Evolutionary conservation across 306 rosid species (phyloP).

Genomic region (Inga laurina): DNA sequence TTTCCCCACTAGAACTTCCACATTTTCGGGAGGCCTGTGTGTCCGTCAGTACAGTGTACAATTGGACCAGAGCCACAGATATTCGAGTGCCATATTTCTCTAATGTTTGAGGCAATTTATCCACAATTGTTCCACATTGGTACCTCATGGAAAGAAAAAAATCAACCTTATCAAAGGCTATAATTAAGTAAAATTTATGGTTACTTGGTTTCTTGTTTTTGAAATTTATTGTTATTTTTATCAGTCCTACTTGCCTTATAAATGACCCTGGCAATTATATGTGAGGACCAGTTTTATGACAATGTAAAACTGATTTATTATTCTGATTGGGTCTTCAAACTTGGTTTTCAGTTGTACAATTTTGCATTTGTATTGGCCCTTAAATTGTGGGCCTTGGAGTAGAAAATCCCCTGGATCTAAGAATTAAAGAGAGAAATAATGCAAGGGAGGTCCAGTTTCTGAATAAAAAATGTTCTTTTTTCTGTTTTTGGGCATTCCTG

Average conservation of each 20-base stretch:
- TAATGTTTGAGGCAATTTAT: not conserved
- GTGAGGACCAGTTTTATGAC: not conserved
- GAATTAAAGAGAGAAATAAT: not conserved
- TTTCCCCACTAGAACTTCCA: not conserved
- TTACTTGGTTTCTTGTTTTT: not conserved
- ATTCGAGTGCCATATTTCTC: not conserved
- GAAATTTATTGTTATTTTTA: not conserved
- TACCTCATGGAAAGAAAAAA: not conserved
- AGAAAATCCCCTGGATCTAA: not conserved
- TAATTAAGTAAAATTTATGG: not conserved
- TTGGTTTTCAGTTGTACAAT: not conserved
- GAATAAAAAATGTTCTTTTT: not conserved
- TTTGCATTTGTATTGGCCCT: not conserved
- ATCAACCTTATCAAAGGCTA: not conserved
- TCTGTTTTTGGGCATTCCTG: not conserved
- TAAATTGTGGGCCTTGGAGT: not conserved
- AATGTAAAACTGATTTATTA: not conserved
- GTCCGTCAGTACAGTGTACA: not conserved
- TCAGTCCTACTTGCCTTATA: not conserved
- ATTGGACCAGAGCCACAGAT: not conserved
- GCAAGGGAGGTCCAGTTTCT: constrained; percentile 8
- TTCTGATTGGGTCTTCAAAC: not conserved
- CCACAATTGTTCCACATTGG: not conserved
- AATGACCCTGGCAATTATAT: not conserved
- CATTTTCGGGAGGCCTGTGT: not conserved